phyloP scores from a whole-genome alignment of 2,329 filamentous ascomycete species.

The Teratosphaeria zuluensis region DNA sequence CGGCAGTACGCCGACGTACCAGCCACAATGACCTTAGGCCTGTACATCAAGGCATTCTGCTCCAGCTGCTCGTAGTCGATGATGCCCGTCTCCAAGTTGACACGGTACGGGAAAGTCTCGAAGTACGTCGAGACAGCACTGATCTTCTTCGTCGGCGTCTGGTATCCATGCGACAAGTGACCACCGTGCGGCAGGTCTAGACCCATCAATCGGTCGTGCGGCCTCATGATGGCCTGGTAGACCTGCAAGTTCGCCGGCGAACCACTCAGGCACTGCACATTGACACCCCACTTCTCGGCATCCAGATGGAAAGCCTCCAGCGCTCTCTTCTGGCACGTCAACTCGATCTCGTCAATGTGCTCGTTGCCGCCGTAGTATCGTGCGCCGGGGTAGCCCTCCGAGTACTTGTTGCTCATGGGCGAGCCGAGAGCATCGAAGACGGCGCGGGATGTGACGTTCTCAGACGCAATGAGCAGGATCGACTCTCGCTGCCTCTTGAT shows the following conservation, averaged over 20 bases:
- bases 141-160: slow-evolving; percentile 75
- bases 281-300: slow-evolving; percentile 90
- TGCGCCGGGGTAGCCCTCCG: slow-evolving; percentile 93
- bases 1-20: slow-evolving; percentile 98
- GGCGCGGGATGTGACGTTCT: slow-evolving; percentile 97
- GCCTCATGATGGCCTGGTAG: slow-evolving; percentile 85
- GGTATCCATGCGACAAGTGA: slow-evolving; percentile 93
- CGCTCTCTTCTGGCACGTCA: slow-evolving; percentile 87
- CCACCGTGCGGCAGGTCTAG: slow-evolving; percentile 93
- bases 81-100: slow-evolving; percentile 80
- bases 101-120: slow-evolving; percentile 94
- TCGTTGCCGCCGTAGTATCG: slow-evolving; percentile 99
- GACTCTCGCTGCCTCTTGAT: slow-evolving; percentile 96
- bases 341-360: slow-evolving; percentile 94
- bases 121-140: slow-evolving; percentile 98
- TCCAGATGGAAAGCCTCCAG: slow-evolving; percentile 85
- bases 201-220: slow-evolving; percentile 93
- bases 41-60: slow-evolving; percentile 82
- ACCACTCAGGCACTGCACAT: slow-evolving; percentile 86
- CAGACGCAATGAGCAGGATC: slow-evolving; percentile 95
- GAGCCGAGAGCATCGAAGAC: slow-evolving; percentile 96
- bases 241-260: slow-evolving; percentile 69
- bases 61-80: slow-evolving; percentile 94
- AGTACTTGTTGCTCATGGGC: slow-evolving; percentile 95
- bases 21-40: slow-evolving; percentile 90